Evolutionary conservation across 169 alveolate species (phyloP).

Genomic region (Cryptosporidium ryanae): DNA sequence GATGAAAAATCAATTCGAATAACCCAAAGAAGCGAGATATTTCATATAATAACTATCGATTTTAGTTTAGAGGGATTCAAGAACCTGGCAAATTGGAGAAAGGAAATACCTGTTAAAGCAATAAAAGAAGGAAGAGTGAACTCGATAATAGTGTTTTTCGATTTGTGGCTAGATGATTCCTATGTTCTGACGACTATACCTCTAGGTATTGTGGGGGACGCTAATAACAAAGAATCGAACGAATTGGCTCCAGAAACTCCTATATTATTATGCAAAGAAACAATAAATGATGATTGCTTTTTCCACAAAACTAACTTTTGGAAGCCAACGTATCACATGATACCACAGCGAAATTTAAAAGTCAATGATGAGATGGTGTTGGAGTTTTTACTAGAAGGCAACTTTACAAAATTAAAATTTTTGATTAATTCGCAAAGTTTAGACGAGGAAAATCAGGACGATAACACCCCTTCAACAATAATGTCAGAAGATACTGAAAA

Average conservation of each 20-base stretch:
- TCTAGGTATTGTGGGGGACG: background rate
- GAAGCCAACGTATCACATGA: constrained; percentile 68
- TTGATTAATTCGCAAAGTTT: constrained; percentile 12
- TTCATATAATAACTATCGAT: constrained; percentile 56
- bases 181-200: constrained; percentile 51
- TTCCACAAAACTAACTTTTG: constrained; percentile 46
- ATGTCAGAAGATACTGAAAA: constrained; percentile 51
- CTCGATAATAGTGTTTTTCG: constrained; percentile 39
- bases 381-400: constrained; percentile 19
- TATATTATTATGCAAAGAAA: no score
- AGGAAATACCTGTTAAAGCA: constrained; percentile 2
- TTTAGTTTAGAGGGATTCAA: constrained; percentile 33
- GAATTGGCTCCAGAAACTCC: constrained; percentile 35
- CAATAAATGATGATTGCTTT: background rate
- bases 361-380: constrained; percentile 34
- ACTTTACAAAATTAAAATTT: constrained; percentile 48
- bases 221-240: constrained; percentile 13
- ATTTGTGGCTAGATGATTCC: constrained; percentile 42
- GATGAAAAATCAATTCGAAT: constrained; percentile 7
- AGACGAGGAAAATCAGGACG: background rate
- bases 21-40: constrained; percentile 30
- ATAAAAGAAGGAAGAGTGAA: constrained; percentile 53
- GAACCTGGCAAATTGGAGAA: constrained; percentile 28
- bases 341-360: constrained; percentile 23
- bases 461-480: constrained; percentile 65